phyloP scores from a whole-genome alignment of 1,284 basidiomycete species.

The Wolfiporia cocos region DNA sequence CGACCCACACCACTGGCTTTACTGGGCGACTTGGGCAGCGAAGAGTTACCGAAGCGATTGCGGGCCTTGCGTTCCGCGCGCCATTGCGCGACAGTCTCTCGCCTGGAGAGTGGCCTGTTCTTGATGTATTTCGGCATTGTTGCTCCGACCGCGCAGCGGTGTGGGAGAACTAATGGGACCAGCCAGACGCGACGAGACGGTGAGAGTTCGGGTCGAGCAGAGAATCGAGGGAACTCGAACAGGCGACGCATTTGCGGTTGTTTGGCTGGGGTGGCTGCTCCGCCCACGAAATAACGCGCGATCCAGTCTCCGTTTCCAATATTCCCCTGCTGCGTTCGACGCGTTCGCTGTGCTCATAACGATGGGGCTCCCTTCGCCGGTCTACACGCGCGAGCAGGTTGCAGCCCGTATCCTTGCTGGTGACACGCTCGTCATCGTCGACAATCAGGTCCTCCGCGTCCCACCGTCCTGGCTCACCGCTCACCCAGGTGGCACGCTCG shows the following conservation, averaged over 20 bases:
- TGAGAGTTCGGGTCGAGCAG: no score
- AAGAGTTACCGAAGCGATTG: no score
- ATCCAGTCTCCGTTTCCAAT: no score
- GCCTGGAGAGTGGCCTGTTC: slow-evolving; percentile 8
- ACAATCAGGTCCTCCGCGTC: slow-evolving; percentile 76
- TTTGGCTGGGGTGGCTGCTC: no score
- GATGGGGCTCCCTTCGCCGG: slow-evolving; percentile 26
- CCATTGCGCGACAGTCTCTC: slow-evolving; percentile 8
- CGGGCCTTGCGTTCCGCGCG: no score
- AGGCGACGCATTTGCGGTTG: no score
- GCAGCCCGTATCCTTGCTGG: slow-evolving; percentile 70
- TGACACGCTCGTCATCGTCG: slow-evolving; percentile 77
- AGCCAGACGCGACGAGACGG: no score
- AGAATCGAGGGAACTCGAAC: no score
- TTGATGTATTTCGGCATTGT: slow-evolving; percentile 14
- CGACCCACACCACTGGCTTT: no score
- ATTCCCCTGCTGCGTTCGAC: no score
- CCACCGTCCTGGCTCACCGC: slow-evolving; percentile 75
- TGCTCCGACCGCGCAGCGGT: neutral
- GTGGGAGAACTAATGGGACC: neutral
- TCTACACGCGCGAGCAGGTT: slow-evolving; percentile 53
- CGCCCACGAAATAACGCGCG: no score
- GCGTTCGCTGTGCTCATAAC: neutral
- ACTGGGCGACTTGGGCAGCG: no score
- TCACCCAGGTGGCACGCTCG: slow-evolving; percentile 89